These are phyloP conservation scores for Fusarium sarcochroum DNA, from an alignment of 2,329 filamentous ascomycete genomes.

Conservation along the genomic window DNA sequence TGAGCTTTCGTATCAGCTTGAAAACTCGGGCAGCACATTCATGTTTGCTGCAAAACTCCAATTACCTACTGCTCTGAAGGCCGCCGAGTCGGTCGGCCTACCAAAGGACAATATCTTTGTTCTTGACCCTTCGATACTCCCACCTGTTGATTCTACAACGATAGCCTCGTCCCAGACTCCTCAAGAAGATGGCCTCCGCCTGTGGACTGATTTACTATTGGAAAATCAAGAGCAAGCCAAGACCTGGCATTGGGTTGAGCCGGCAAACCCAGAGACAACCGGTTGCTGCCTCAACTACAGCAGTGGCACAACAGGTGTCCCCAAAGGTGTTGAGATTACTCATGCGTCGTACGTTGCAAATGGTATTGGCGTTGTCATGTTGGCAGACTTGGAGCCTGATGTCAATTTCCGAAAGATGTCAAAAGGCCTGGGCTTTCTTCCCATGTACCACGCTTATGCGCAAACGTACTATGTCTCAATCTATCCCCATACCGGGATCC, in stretches of 20 bases:
- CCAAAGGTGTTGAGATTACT: constrained; percentile 85
- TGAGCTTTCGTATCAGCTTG: constrained; percentile 82
- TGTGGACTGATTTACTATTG: constrained; percentile 75
- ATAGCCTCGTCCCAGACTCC: constrained; percentile 48
- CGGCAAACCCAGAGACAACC: constrained; percentile 62
- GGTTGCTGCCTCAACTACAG: constrained; percentile 83
- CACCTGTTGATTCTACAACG: background rate
- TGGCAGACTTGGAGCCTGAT: constrained; percentile 60
- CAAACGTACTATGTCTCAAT: constrained; percentile 79
- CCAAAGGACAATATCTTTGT: constrained; percentile 70
- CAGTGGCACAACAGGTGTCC: constrained; percentile 81
- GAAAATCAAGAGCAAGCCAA: constrained; percentile 56
- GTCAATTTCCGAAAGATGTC: constrained; percentile 56
- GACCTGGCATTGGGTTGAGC: constrained; percentile 73
- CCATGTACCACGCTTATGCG: constrained; percentile 80
- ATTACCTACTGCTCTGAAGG: constrained; percentile 75
- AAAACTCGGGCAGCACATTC: constrained; percentile 76
- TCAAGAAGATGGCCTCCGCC: constrained; percentile 42
- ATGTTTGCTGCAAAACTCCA: constrained; percentile 72
- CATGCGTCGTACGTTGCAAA: constrained; percentile 83
- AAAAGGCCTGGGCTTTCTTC: constrained; percentile 75
- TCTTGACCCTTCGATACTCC: constrained; percentile 69
- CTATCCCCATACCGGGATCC: constrained; percentile 66
- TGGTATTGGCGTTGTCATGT: constrained; percentile 66
- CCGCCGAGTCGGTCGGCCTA: constrained; percentile 71